Conservation (phyloP, 306 rosid species). For the Corylus heterophylla region DNA sequence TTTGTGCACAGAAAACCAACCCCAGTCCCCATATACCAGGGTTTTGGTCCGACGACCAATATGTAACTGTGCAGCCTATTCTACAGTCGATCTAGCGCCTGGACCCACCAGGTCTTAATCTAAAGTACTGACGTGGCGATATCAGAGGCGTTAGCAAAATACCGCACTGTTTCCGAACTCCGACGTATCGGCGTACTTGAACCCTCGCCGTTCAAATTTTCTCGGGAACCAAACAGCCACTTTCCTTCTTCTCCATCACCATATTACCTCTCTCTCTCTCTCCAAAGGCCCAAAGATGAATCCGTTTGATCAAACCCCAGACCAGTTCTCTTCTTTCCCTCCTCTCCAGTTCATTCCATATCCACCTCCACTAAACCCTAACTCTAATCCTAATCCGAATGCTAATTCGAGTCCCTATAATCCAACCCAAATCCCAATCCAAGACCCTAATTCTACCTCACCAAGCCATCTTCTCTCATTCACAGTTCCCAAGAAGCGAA, state of each 20-base stretch:
- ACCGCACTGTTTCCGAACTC: not conserved
- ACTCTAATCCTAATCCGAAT: slow-evolving; percentile 26
- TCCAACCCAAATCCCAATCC: slow-evolving; percentile 15
- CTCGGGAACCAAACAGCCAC: slow-evolving; percentile 17
- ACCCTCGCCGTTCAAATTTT: not conserved
- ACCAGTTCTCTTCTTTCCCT: slow-evolving; percentile 46
- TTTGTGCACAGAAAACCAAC: no score
- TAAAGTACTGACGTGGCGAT: no score
- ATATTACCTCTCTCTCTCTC: not conserved
- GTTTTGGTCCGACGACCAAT: no score
- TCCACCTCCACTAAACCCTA: slow-evolving; percentile 43
- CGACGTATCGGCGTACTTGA: not conserved
- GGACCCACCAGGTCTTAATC: no score
- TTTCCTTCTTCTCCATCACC: slow-evolving; percentile 5
- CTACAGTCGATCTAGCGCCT: no score
- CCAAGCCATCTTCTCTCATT: slow-evolving; percentile 50
- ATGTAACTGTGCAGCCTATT: no score
- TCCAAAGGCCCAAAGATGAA: slow-evolving; percentile 34
- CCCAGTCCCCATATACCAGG: no score
- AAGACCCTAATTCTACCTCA: slow-evolving; percentile 37
- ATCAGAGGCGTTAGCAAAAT: not conserved
- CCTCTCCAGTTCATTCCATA: slow-evolving; percentile 48
- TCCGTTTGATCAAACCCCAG: slow-evolving; percentile 38
- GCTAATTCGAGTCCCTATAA: slow-evolving; percentile 34
- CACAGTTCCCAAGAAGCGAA: slow-evolving; percentile 79